Conservation (phyloP, 441 rosid genomes). For the Adansonia madagascariensis region DNA sequence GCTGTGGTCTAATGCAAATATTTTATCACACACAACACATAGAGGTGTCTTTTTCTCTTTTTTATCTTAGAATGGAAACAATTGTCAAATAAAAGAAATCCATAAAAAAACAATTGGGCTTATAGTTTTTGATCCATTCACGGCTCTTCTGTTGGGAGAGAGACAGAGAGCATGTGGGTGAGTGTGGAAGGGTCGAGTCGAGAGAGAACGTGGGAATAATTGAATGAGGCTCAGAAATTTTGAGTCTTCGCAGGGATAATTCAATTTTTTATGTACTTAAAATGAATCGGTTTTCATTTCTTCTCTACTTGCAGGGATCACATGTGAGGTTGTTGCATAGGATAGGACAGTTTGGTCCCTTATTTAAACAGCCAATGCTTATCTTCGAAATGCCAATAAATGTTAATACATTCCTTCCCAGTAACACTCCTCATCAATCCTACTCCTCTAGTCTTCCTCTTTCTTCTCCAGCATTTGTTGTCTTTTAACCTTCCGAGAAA, state of each 20-base stretch:
- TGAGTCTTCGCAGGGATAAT: slow-evolving; percentile 19
- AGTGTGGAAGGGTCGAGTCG: slow-evolving; percentile 11
- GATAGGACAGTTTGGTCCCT: not conserved
- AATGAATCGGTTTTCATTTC: not conserved
- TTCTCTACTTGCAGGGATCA: slow-evolving; percentile 9
- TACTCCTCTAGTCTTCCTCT: not conserved
- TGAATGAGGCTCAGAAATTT: slow-evolving; percentile 37
- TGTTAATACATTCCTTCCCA: slow-evolving; percentile 21
- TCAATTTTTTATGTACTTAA: not conserved
- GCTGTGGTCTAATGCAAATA: slow-evolving; percentile 13
- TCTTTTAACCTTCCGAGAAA: slow-evolving; percentile 20
- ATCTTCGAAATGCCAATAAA: slow-evolving; percentile 11
- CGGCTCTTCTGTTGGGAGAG: slow-evolving; percentile 43
- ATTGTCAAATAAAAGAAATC: slow-evolving; percentile 15
- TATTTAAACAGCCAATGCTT: slow-evolving; percentile 23
- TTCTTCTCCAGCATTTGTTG: not conserved
- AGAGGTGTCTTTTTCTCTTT: not conserved
- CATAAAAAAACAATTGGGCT: slow-evolving; percentile 27
- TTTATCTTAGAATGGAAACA: slow-evolving; percentile 26
- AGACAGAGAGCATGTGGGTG: slow-evolving; percentile 45
- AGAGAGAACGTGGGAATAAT: slow-evolving; percentile 59
- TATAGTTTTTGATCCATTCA: slow-evolving; percentile 39
- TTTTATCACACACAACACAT: not conserved
- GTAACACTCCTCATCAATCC: no score
- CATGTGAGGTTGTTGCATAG: slow-evolving; percentile 21